Conservation (phyloP, 2,329 filamentous ascomycete genomes). For the Alternaria gansuensis region DNA sequence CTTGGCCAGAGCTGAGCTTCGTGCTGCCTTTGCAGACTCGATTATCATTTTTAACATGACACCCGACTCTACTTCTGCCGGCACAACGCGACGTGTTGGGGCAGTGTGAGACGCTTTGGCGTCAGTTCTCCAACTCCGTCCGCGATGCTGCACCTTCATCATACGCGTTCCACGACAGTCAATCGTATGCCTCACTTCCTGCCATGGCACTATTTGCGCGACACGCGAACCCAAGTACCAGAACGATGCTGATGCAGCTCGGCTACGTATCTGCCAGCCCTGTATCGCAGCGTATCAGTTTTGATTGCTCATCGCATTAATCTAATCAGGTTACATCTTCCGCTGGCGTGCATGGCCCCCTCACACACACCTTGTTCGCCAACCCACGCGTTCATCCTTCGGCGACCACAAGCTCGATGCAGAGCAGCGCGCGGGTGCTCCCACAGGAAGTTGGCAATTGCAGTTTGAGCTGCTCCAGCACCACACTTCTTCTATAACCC, state of each 20-base stretch:
- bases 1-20: background rate
- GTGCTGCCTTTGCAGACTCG: background rate
- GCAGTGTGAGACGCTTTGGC: background rate
- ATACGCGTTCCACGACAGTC: slow-evolving; percentile 15
- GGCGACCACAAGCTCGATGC: slow-evolving; percentile 5
- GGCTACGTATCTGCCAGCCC: slow-evolving; percentile 34
- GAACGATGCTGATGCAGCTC: slow-evolving; percentile 30
- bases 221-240: slow-evolving; percentile 38
- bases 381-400: slow-evolving; percentile 14
- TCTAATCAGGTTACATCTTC: slow-evolving; percentile 47
- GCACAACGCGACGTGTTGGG: background rate
- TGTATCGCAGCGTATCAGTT: slow-evolving; percentile 38
- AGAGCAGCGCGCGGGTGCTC: slow-evolving; percentile 7
- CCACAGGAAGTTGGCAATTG: background rate
- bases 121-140: background rate
- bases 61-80: background rate
- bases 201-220: slow-evolving; percentile 35
- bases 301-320: slow-evolving; percentile 38
- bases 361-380: slow-evolving; percentile 14
- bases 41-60: background rate
- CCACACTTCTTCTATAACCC: background rate
- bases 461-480: background rate
- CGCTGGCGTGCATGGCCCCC: slow-evolving; percentile 36
- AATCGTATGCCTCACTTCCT: slow-evolving; percentile 23
- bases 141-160: slow-evolving; percentile 11